phyloP scores from a whole-genome alignment of 371 early-diverging fungal genomes.

The Syncephalastrum racemosum region DNA sequence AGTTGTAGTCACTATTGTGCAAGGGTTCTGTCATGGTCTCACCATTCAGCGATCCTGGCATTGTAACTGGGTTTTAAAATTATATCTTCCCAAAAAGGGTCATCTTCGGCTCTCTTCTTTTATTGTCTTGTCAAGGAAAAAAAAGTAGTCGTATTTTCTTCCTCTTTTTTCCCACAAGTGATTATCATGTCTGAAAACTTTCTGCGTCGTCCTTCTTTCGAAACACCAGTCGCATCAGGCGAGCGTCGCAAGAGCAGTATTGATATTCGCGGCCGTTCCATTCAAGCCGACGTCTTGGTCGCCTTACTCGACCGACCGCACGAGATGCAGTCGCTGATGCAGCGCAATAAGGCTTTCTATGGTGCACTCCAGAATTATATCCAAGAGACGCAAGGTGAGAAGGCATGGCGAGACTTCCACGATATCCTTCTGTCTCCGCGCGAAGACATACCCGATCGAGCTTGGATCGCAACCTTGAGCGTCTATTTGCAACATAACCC shows the following conservation, averaged over 20 bases:
- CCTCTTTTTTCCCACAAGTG: too few relatives aligned
- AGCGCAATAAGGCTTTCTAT: constrained; percentile 36
- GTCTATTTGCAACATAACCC: constrained; percentile 39
- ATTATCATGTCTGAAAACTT: too few relatives aligned
- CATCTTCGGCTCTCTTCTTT: too few relatives aligned
- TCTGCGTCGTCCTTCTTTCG: too few relatives aligned
- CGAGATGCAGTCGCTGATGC: constrained; percentile 35
- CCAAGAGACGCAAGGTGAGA: constrained; percentile 35
- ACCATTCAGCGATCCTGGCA: too few relatives aligned
- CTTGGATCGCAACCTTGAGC: constrained; percentile 37
- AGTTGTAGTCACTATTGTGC: not conserved
- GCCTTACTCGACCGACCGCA: constrained; percentile 37
- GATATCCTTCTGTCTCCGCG: constrained; percentile 37
- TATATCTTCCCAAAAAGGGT: too few relatives aligned
- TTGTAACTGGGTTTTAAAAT: too few relatives aligned
- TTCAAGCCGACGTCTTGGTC: constrained; percentile 34
- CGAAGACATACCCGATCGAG: constrained; percentile 34
- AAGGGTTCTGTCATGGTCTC: too few relatives aligned
- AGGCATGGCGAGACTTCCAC: constrained; percentile 40
- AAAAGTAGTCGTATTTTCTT: not conserved
- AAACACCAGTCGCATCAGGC: too few relatives aligned
- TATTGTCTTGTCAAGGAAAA: not conserved
- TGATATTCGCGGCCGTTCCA: constrained; percentile 38
- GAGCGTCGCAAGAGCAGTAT: constrained; percentile 17
- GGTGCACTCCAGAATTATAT: constrained; percentile 32